Evolutionary conservation across 2,329 filamentous ascomycete genomes (phyloP).

Genomic region (Talaromyces sp.): DNA sequence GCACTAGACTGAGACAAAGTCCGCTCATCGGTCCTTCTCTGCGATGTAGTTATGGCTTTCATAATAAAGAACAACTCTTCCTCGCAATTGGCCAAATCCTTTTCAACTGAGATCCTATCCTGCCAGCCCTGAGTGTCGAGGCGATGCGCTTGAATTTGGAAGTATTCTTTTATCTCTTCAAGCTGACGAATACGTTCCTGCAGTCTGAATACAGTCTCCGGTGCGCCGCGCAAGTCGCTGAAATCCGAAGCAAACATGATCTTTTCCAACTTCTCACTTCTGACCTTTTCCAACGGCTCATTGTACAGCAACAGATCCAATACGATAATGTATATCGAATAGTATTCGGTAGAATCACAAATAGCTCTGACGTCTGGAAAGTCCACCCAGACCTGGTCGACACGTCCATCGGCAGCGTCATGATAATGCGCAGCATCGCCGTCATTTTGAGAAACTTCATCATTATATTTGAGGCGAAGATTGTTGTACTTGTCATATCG

Average conservation of each 20-base stretch:
- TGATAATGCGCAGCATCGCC: conserved; percentile 38
- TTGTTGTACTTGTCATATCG: conserved; percentile 99
- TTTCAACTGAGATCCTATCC: conserved; percentile 82
- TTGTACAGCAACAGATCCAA: conserved; percentile 93
- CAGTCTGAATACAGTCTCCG: conserved; percentile 84
- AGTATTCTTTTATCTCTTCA: conserved; percentile 93
- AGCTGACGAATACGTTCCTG: conserved; percentile 91
- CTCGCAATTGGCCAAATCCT: conserved; percentile 82
- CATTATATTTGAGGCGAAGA: conserved; percentile 92
- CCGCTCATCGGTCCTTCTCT: conserved; percentile 76
- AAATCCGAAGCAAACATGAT: conserved; percentile 99
- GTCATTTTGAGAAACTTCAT: conserved; percentile 73
- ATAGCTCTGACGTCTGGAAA: conserved; percentile 93
- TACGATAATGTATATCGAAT: conserved; percentile 96
- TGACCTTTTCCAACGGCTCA: conserved; percentile 95
- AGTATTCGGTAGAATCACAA: conserved; percentile 96
- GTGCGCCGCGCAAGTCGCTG: conserved; percentile 89
- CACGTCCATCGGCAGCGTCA: conserved; percentile 65
- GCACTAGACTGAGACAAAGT: conserved; percentile 68
- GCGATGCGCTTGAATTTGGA: conserved; percentile 85
- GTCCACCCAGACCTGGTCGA: conserved; percentile 95
- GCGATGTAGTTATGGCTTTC: conserved; percentile 97
- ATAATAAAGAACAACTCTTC: conserved; percentile 99
- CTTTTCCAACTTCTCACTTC: conserved; percentile 91
- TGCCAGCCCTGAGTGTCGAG: conserved; percentile 89